Conservation (phyloP, 306 rosid species). For the Citrullus mucosospermus region DNA sequence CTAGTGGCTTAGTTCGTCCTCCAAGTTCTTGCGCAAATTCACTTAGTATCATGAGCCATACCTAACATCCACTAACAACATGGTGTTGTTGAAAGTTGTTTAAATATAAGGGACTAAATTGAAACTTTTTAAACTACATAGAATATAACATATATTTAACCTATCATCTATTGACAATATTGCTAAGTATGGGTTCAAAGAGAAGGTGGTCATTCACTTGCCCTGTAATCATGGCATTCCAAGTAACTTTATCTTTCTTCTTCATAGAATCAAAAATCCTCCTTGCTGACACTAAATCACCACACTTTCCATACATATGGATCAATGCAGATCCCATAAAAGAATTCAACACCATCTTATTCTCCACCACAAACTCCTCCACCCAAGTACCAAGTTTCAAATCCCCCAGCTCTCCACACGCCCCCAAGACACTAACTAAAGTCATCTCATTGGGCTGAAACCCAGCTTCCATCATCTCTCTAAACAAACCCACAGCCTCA, state of each 20-base stretch:
- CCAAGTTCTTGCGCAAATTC: background rate
- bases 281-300: constrained; percentile 58
- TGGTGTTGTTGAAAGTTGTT: background rate
- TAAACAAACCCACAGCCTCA: constrained; percentile 57
- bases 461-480: constrained; percentile 41
- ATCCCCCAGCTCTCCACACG: constrained; percentile 73
- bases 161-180: background rate
- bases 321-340: constrained; percentile 73
- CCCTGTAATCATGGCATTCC: constrained; percentile 94
- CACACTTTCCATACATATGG: constrained; percentile 71
- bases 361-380: constrained; percentile 47
- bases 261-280: constrained; percentile 53
- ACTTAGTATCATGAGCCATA: background rate
- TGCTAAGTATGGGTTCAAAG: background rate
- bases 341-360: constrained; percentile 34
- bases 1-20: background rate
- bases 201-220: constrained; percentile 15
- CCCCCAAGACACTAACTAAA: constrained; percentile 64
- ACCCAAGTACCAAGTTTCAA: constrained; percentile 64
- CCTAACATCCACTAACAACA: background rate
- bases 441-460: constrained; percentile 67
- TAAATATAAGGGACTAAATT: background rate
- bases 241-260: constrained; percentile 48
- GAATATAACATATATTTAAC: background rate
- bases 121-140: background rate